Conservation (phyloP, 768 basidiomycete species). For the Hemileccinum impolitum region DNA sequence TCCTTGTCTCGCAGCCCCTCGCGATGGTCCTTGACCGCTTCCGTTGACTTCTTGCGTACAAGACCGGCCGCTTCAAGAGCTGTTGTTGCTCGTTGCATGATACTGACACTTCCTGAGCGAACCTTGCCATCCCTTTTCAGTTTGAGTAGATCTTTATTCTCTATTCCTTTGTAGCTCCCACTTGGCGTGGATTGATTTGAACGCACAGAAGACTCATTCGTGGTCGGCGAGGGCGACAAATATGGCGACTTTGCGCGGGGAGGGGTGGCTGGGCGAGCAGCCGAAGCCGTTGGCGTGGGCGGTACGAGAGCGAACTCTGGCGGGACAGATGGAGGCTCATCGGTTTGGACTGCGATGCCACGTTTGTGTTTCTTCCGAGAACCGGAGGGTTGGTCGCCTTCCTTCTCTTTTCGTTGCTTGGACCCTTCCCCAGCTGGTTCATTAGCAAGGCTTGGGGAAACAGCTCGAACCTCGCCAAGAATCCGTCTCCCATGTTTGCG, state of each 20-base stretch:
- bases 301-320: conserved; percentile 75
- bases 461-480: conserved; percentile 33
- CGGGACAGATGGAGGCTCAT: conserved; percentile 36
- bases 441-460: conserved; percentile 14
- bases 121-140: conserved; percentile 55
- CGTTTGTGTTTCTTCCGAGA: conserved; percentile 26
- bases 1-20: conserved; percentile 44
- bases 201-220: conserved; percentile 45
- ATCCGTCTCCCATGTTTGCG: conserved; percentile 69
- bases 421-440: conserved; percentile 21
- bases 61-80: conserved; percentile 83
- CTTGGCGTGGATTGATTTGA: conserved; percentile 72
- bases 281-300: conserved; percentile 62
- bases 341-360: conserved; percentile 44
- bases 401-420: conserved; percentile 32
- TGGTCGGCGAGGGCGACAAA: conserved; percentile 54
- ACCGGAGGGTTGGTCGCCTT: conserved; percentile 17
- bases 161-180: conserved; percentile 51
- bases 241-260: conserved; percentile 50
- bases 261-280: conserved; percentile 46
- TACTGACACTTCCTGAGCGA: conserved; percentile 87
- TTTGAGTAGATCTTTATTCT: conserved; percentile 45
- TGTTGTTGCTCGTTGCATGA: conserved; percentile 94
- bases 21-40: conserved; percentile 64
- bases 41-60: conserved; percentile 77